A percentile compares a stretch with the other conserved stretches of the same genome.
Conservation (phyloP, 352 stramenopile species). For the Pythium pectinolyticum region DNA sequence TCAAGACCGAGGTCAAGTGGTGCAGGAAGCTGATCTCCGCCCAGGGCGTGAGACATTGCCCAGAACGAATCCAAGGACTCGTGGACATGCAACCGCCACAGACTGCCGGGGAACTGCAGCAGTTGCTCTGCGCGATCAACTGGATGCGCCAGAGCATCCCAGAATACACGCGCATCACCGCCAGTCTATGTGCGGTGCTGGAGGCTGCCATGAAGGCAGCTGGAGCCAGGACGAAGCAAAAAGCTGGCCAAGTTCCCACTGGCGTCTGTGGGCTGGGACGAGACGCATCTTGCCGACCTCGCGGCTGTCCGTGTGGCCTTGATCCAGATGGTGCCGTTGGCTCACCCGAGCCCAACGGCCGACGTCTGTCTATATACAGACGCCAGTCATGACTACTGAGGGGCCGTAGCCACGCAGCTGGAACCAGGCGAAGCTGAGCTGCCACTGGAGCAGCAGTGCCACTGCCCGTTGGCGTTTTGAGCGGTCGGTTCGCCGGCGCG, state of each 20-base stretch:
- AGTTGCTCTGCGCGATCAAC: constrained; percentile 34
- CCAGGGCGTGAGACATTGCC: constrained; percentile 21
- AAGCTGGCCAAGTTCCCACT: no score
- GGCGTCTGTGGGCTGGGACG: no score
- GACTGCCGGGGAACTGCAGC: constrained; percentile 28
- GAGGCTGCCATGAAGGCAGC: no score
- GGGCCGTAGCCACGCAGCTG: constrained; percentile 23
- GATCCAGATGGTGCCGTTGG: neutral
- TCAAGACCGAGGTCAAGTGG: constrained; percentile 24
- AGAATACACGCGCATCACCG: constrained; percentile 11
- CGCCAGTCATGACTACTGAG: constrained; percentile 24
- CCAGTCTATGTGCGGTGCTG: no score
- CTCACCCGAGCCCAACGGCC: neutral
- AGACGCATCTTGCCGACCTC: no score
- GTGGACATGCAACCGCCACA: constrained; percentile 22
- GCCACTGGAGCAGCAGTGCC: no score
- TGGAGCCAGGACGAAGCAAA: no score
- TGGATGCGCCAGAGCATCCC: constrained; percentile 42
- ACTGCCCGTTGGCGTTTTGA: constrained; percentile 29
- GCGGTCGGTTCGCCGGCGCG: constrained; percentile 15
- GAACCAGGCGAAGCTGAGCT: constrained; percentile 1
- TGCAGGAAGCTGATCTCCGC: constrained; percentile 25
- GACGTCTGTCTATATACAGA: constrained; percentile 12
- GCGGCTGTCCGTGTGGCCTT: no score
- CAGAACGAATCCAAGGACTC: constrained; percentile 28